Percentiles rank a stretch among this genome's conserved stretches.
phyloP scores from a whole-genome alignment of 2,329 filamentous ascomycete genomes.

The Neonectria coccinea region DNA sequence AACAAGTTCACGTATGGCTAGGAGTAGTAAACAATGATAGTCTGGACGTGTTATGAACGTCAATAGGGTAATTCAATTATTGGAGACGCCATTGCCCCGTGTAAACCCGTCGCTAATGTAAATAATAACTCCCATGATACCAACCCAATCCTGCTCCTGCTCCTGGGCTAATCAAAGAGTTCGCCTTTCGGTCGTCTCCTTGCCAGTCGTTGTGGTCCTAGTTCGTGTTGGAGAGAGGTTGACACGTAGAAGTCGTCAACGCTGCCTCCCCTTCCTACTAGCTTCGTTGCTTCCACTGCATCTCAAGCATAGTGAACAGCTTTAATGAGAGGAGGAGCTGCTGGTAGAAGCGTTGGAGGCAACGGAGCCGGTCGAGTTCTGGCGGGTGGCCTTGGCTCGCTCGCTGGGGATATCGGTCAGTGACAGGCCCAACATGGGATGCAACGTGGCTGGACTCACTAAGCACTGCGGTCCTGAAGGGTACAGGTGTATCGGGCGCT shows the following conservation, averaged over 20 bases:
- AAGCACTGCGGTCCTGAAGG: slow-evolving; percentile 57
- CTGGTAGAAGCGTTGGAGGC: slow-evolving; percentile 47
- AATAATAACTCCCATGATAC: slow-evolving; percentile 36
- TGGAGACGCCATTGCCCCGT: slow-evolving; percentile 35
- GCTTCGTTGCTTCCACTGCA: slow-evolving; percentile 1
- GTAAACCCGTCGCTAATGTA: slow-evolving; percentile 43
- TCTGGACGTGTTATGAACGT: slow-evolving; percentile 7
- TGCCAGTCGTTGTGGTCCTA: slow-evolving; percentile 7
- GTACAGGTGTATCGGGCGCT: slow-evolving; percentile 54
- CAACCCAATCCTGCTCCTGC: slow-evolving; percentile 24
- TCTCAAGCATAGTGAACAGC: not conserved
- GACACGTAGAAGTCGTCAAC: slow-evolving; percentile 20
- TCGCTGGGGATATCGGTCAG: slow-evolving; percentile 49
- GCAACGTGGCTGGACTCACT: slow-evolving; percentile 51
- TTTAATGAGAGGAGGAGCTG: slow-evolving; percentile 42
- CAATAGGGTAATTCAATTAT: slow-evolving; percentile 38
- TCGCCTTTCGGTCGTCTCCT: slow-evolving; percentile 19
- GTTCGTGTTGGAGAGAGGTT: slow-evolving; percentile 12
- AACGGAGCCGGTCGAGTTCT: slow-evolving; percentile 52
- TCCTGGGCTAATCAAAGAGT: slow-evolving; percentile 30
- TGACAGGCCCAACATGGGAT: not conserved
- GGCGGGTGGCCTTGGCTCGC: slow-evolving; percentile 54
- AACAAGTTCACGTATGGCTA: not conserved
- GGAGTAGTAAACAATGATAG: not conserved
- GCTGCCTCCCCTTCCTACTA: not conserved